These are phyloP conservation scores for Cladosporium sp. DNA, from an alignment of 2,329 filamentous ascomycete genomes.

Conservation along the genomic window DNA sequence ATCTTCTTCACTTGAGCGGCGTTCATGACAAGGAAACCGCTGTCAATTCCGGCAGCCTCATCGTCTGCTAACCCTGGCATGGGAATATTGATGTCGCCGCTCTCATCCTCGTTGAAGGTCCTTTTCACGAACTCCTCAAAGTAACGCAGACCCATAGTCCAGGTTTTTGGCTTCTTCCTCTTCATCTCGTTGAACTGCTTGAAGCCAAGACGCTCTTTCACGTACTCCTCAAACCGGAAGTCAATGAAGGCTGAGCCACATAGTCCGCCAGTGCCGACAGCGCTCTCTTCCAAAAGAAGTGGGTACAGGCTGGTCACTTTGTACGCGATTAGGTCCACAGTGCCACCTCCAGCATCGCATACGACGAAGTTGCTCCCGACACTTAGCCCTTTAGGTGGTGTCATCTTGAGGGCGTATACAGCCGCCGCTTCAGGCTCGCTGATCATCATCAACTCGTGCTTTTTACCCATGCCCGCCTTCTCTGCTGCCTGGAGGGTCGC, in stretches of 20 bases:
- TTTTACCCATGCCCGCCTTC: constrained; percentile 72
- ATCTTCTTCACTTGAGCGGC: constrained; percentile 68
- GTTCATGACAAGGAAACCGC: constrained; percentile 72
- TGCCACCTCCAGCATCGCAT: constrained; percentile 59
- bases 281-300: constrained; percentile 73
- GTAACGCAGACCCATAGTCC: constrained; percentile 70
- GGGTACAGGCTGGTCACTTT: constrained; percentile 74
- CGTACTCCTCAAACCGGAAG: constrained; percentile 77
- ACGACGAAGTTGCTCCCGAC: constrained; percentile 64
- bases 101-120: constrained; percentile 73
- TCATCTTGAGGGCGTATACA: constrained; percentile 76
- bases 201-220: constrained; percentile 65
- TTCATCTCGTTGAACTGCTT: constrained; percentile 71
- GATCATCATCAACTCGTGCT: constrained; percentile 72
- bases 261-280: constrained; percentile 74
- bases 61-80: constrained; percentile 77
- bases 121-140: constrained; percentile 85
- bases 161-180: constrained; percentile 73
- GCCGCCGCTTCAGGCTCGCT: constrained; percentile 79
- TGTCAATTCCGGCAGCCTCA: constrained; percentile 71
- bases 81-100: constrained; percentile 69
- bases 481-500: constrained; percentile 76
- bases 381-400: constrained; percentile 71
- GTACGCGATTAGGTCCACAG: constrained; percentile 77
- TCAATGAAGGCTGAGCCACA: constrained; percentile 80